Evolutionary conservation across 345 rosid genomes (phyloP).

Genomic region (Boechera retrofracta): DNA sequence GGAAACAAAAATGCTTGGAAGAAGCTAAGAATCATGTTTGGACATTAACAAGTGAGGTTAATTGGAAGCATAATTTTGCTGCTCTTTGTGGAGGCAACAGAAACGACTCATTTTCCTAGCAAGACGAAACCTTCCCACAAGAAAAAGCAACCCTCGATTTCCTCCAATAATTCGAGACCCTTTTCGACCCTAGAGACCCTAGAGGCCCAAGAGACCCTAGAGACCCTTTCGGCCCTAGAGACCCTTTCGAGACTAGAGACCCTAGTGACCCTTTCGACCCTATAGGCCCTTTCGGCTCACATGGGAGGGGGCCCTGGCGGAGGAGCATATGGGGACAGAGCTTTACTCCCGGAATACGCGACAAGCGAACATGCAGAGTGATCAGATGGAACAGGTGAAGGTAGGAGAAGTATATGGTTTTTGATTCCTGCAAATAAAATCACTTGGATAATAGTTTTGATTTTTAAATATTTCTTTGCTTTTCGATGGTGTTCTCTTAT

Average conservation of each 20-base stretch:
- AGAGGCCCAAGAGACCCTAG: neutral
- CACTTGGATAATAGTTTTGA: neutral
- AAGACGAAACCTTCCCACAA: slow-evolving; percentile 14
- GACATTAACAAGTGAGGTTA: neutral
- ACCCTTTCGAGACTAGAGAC: too few species aligned
- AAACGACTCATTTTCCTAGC: slow-evolving; percentile 37
- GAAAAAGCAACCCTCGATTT: neutral
- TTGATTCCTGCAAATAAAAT: slow-evolving; percentile 22
- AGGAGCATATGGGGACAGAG: slow-evolving; percentile 11
- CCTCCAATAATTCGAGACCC: slow-evolving; percentile 20
- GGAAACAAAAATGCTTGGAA: slow-evolving; percentile 60
- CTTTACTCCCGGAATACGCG: slow-evolving; percentile 40
- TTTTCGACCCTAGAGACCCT: neutral
- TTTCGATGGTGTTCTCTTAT: slow-evolving; percentile 16
- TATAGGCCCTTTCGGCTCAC: neutral
- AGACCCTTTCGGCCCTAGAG: neutral
- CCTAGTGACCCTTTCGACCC: too few species aligned
- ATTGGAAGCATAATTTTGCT: slow-evolving; percentile 61
- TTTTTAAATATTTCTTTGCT: neutral
- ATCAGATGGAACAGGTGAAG: slow-evolving; percentile 2
- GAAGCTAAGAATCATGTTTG: slow-evolving; percentile 46
- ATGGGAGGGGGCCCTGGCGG: slow-evolving; percentile 12
- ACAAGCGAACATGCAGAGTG: slow-evolving; percentile 19
- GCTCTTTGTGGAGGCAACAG: slow-evolving; percentile 42
- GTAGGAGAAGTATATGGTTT: slow-evolving; percentile 16